These are phyloP conservation scores for Lentinula sp. DNA, from an alignment of 768 basidiomycete species.

Conservation along the genomic window DNA sequence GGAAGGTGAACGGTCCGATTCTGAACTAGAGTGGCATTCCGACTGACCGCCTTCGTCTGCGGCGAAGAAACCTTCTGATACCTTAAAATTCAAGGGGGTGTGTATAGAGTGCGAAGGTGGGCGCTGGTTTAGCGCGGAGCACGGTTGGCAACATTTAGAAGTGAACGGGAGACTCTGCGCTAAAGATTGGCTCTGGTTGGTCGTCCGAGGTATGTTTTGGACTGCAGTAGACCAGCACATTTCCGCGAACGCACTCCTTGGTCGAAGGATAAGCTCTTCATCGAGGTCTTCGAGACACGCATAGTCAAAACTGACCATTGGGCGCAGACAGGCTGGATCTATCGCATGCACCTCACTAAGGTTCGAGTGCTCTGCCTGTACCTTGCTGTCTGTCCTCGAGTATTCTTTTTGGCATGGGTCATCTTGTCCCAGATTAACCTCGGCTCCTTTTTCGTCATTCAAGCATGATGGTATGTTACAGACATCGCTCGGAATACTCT, in stretches of 20 bases:
- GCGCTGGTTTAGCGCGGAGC: background rate
- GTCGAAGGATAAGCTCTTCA: constrained; percentile 32
- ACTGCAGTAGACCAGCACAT: constrained; percentile 35
- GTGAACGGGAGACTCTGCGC: background rate
- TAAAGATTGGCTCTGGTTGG: background rate
- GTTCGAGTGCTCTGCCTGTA: background rate
- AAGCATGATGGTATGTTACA: background rate
- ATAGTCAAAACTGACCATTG: constrained; percentile 29
- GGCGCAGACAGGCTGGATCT: constrained; percentile 12
- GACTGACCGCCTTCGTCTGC: background rate
- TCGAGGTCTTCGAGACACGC: constrained; percentile 35
- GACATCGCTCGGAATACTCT: constrained; percentile 3
- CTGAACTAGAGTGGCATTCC: background rate
- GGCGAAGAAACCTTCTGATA: background rate
- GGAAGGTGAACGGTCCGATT: background rate
- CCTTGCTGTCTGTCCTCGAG: background rate
- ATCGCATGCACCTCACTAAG: constrained; percentile 1
- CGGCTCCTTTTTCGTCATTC: background rate
- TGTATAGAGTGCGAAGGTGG: background rate
- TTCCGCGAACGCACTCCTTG: constrained; percentile 35
- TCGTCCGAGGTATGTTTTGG: background rate
- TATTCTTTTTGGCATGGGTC: background rate
- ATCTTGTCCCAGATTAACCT: background rate
- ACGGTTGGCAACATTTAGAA: background rate
- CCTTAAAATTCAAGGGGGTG: background rate